Conservation (phyloP, 257 asterid species). For the Marsdenia floribunda region DNA sequence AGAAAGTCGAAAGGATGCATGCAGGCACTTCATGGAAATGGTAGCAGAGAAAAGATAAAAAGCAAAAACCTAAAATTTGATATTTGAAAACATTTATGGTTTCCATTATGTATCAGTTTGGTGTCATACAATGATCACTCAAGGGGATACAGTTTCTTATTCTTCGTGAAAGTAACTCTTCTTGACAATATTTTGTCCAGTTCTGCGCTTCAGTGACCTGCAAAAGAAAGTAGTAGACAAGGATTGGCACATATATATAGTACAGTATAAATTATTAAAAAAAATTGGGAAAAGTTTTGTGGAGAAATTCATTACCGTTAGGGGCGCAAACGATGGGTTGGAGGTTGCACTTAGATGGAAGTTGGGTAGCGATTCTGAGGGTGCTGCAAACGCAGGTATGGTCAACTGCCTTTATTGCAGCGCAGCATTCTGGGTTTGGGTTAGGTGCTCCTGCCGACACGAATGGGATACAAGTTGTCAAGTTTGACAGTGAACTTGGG, state of each 20-base stretch:
- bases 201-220: neutral
- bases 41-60: no score
- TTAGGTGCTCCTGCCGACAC: conserved; percentile 22
- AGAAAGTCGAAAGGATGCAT: no score
- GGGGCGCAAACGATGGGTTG: conserved; percentile 28
- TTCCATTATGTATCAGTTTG: no score
- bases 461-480: conserved; percentile 23
- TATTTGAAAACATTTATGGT: no score
- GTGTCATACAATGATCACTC: no score
- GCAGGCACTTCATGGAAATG: no score
- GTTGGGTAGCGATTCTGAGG: conserved; percentile 34
- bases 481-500: conserved; percentile 28
- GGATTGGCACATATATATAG: neutral
- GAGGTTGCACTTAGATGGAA: conserved; percentile 56
- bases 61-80: no score
- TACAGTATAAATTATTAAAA: no score
- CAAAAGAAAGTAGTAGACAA: neutral
- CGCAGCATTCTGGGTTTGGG: conserved; percentile 32
- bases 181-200: neutral
- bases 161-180: neutral
- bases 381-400: conserved; percentile 42
- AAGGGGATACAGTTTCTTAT: neutral
- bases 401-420: conserved; percentile 24
- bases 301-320: no score
- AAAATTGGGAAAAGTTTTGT: neutral